Evolutionary conservation across 73 alveolate genomes (phyloP).

Genomic region (Loxodes magnus): DNA sequence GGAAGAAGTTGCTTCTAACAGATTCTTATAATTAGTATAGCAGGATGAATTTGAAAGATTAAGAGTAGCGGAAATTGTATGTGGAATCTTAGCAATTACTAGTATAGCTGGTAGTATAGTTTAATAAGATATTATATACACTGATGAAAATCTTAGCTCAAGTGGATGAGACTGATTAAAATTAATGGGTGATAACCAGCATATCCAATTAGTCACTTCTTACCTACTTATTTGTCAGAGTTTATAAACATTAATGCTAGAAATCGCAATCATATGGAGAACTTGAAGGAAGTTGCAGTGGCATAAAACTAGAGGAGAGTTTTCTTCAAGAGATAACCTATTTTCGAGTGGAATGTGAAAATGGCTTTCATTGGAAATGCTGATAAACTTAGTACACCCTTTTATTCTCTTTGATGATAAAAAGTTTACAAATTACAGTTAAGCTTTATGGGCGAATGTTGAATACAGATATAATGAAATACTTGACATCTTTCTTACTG

Average conservation of each 20-base stretch:
- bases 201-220: not conserved
- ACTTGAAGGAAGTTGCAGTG: not conserved
- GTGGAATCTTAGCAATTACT: slow-evolving; percentile 2
- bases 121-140: not conserved
- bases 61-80: not conserved
- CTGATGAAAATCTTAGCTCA: too few relatives aligned
- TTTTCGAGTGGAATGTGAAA: not conserved
- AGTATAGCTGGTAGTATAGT: not conserved
- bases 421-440: not conserved
- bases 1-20: too few relatives aligned
- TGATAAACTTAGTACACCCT: slow-evolving; percentile 1
- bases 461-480: not conserved
- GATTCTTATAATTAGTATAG: too few relatives aligned
- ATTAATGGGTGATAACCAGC: not conserved
- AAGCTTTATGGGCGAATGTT: not conserved
- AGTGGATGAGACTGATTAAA: too few relatives aligned
- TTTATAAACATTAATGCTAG: not conserved
- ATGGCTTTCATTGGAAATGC: not conserved
- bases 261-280: not conserved
- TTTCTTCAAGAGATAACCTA: not conserved
- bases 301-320: slow-evolving; percentile 5
- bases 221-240: not conserved
- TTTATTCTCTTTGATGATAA: not conserved
- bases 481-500: not conserved
- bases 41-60: too few relatives aligned